Evolutionary conservation across 2,329 filamentous ascomycete genomes (phyloP).

Genomic region (Incumbomyces lentus): DNA sequence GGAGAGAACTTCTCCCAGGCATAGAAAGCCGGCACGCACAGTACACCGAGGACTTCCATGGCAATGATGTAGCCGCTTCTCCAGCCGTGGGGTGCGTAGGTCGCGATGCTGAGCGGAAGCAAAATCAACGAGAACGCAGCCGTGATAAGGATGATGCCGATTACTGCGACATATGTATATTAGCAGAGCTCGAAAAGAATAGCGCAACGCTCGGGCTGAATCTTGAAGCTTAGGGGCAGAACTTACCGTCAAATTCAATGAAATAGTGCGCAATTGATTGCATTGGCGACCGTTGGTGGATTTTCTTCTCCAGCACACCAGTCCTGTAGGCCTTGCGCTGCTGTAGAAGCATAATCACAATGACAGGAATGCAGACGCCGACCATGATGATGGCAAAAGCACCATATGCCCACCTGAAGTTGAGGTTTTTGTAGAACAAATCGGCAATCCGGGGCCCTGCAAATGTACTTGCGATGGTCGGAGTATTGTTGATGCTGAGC

Average conservation of each 20-base stretch:
- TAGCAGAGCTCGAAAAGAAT: too few species aligned
- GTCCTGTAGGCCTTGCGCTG: slow-evolving; percentile 44
- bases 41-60: slow-evolving; percentile 43
- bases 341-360: slow-evolving; percentile 41
- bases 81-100: slow-evolving; percentile 31
- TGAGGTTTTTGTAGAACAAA: slow-evolving; percentile 37
- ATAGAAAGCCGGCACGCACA: slow-evolving; percentile 43
- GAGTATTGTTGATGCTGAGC: slow-evolving; percentile 48
- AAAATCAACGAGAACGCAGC: slow-evolving; percentile 52
- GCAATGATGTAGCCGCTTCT: slow-evolving; percentile 36
- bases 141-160: slow-evolving; percentile 50
- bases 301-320: slow-evolving; percentile 37
- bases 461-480: slow-evolving; percentile 46
- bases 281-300: slow-evolving; percentile 26
- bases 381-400: slow-evolving; percentile 50
- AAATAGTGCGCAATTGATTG: slow-evolving; percentile 42
- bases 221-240: too few species aligned
- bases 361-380: slow-evolving; percentile 43
- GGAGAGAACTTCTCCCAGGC: slow-evolving; percentile 44
- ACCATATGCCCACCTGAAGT: slow-evolving; percentile 54
- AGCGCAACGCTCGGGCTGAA: too few species aligned
- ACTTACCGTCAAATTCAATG: slow-evolving; percentile 42
- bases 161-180: too few species aligned
- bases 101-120: slow-evolving; percentile 50
- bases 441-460: slow-evolving; percentile 40